Evolutionary conservation across 345 rosid genomes (phyloP).

Genomic region (Leavenworthia alabamica): DNA sequence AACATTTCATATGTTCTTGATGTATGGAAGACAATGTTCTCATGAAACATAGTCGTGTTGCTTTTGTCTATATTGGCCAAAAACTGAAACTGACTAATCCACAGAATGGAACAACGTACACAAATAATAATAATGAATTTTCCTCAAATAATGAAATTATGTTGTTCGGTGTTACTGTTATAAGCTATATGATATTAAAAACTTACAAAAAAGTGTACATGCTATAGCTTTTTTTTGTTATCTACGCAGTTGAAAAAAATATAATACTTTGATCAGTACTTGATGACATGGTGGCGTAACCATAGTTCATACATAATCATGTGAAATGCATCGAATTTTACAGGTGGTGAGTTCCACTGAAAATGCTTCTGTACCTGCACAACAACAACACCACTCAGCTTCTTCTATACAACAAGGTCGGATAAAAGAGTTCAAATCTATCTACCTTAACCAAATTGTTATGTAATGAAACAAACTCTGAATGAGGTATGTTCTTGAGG

Average conservation of each 20-base stretch:
- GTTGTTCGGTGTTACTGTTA: slow-evolving; percentile 22
- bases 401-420: neutral
- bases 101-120: neutral
- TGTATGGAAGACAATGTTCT: neutral
- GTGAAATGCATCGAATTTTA: slow-evolving; percentile 76
- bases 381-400: slow-evolving; percentile 19
- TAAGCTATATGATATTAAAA: slow-evolving; percentile 18
- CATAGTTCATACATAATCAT: slow-evolving; percentile 96
- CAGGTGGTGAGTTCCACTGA: slow-evolving; percentile 86
- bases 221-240: slow-evolving; percentile 1
- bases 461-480: slow-evolving; percentile 59
- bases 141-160: slow-evolving; percentile 7
- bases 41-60: too few relatives aligned
- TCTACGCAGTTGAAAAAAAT: too few relatives aligned
- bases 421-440: neutral
- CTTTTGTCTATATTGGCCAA: too few relatives aligned
- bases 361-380: slow-evolving; percentile 86
- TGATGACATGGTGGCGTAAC: slow-evolving; percentile 84
- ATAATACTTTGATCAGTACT: slow-evolving; percentile 43
- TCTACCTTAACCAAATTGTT: slow-evolving; percentile 70
- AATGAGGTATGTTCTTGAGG: slow-evolving; percentile 66
- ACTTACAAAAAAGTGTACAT: slow-evolving; percentile 29
- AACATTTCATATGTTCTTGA: slow-evolving; percentile 11
- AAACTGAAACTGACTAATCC: too few relatives aligned
- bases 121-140: slow-evolving; percentile 15